Evolutionary conservation across 1,139 yeast species (phyloP), one percentile per base, ranked within the genome.

Genomic region (Geotrichum klebahnii): DNA sequence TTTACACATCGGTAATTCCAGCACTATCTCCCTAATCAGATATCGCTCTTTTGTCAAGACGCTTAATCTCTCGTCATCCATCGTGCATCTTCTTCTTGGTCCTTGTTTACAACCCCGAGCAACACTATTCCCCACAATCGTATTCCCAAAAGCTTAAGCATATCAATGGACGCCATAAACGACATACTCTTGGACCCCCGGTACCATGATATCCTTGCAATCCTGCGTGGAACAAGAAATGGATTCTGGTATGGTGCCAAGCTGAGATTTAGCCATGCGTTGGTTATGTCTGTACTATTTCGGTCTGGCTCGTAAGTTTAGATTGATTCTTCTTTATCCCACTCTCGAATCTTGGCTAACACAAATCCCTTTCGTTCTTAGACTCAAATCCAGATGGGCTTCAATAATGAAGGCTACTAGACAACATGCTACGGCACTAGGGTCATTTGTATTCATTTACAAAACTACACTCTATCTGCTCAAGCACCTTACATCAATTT

Each of bases 231-330:
- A 19, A 61, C 67, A 5, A 59, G 71, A 24, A 69, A 70, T 54
- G 74, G 74, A 29, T 67, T 78, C 5, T 81, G 83, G 12, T 85
- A 84, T 59, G 95, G 95, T 2, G 86, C 86, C 14, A 76, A 83
- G 58, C 71, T 84, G 39, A 71, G 95, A 52, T 84, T 85, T 63
- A 77, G 84, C 46, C 95, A 85, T 67, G 83, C 90, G 1, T 65
- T 82, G 49, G 88, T 82, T 41, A 79, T 84, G 67, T 81, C 77
- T 54, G 67, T 78, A 47, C 72, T 76, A 43, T 83, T 77, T 66
- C 72, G 80, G 48, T 57, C 60, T 12, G 73, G 73, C 19, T 57
- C 69, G 61, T 65, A 53, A 49, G 61, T 57, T 10, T 26, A n/a
- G n/a, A n/a, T n/a, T 34, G 6, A 24, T 41, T 34, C 16, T 42